Conservation (phyloP, 2,329 filamentous ascomycete genomes). For the Ophiosphaerella korrae region DNA sequence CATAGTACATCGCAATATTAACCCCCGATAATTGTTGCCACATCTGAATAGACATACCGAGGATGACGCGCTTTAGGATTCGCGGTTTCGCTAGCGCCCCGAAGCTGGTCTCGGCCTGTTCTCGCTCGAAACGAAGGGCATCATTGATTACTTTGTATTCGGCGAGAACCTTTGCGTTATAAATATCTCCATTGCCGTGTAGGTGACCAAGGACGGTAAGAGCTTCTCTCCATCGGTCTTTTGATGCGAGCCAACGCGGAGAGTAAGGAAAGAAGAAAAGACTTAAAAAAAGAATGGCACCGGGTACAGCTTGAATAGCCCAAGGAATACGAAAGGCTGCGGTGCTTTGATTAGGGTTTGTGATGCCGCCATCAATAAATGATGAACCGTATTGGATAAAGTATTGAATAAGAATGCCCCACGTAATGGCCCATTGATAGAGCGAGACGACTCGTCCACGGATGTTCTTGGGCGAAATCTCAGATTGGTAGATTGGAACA, state of each 20-base stretch:
- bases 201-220: conserved; percentile 59
- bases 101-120: conserved; percentile 57
- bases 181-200: conserved; percentile 62
- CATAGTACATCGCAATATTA: conserved; percentile 65
- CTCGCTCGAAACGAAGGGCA: conserved; percentile 60
- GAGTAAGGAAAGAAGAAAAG: conserved; percentile 54
- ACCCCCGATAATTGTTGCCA: conserved; percentile 66
- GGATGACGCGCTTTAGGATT: conserved; percentile 61
- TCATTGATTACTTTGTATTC: conserved; percentile 67
- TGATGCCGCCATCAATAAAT: conserved; percentile 55
- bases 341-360: conserved; percentile 50
- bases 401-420: conserved; percentile 69
- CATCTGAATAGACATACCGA: conserved; percentile 65
- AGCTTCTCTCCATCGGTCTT: conserved; percentile 71
- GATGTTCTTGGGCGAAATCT: conserved; percentile 64
- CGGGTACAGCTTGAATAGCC: conserved; percentile 51
- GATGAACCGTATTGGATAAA: conserved; percentile 70
- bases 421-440: conserved; percentile 74
- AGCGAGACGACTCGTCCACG: conserved; percentile 65
- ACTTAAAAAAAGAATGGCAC: conserved; percentile 44
- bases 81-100: conserved; percentile 56
- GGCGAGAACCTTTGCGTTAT: conserved; percentile 65
- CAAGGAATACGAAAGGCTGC: conserved; percentile 50
- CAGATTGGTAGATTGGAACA: conserved; percentile 90
- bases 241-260: conserved; percentile 72